phyloP scores from a whole-genome alignment of 805 yeast genomes.

The Yarrowia phangngaensis region DNA sequence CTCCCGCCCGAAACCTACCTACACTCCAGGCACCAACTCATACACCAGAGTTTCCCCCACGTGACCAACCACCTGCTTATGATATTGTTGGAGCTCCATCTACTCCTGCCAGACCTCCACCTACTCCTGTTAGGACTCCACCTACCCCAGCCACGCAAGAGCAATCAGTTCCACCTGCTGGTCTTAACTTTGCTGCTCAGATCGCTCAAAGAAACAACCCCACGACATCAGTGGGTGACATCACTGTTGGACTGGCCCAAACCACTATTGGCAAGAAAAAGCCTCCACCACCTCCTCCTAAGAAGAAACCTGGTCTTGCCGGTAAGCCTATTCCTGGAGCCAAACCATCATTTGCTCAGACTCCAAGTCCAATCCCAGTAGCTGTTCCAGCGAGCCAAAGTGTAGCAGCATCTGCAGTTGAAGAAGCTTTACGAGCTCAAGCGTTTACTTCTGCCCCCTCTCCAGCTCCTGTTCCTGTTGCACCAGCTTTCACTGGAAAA shows the following conservation, averaged over 20 bases:
- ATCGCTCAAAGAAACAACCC: conserved; percentile 28
- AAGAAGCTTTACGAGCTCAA: conserved; percentile 11
- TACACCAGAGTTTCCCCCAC: conserved; percentile 34
- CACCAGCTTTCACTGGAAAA: too few relatives aligned
- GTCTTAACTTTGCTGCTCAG: conserved; percentile 37
- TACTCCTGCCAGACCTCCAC: conserved; percentile 12
- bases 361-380: not conserved
- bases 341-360: not conserved
- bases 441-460: conserved; percentile 5
- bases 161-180: conserved; percentile 35
- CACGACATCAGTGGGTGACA: conserved; percentile 24
- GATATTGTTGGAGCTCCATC: conserved; percentile 7
- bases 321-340: conserved; percentile 26
- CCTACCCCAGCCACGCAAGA: conserved; percentile 25
- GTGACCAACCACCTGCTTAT: conserved; percentile 6
- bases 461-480: conserved; percentile 14
- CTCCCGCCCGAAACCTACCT: too few relatives aligned
- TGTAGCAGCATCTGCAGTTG: conserved; percentile 13
- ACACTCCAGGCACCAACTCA: conserved; percentile 33
- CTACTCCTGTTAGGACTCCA: conserved; percentile 5
- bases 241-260: conserved; percentile 29
- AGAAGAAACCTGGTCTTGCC: conserved; percentile 31
- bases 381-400: not conserved
- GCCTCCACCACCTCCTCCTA: conserved; percentile 34
- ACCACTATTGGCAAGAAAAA: conserved; percentile 28